Conservation (phyloP, 1,284 basidiomycete species). For the Cryptococcus hybrid region DNA sequence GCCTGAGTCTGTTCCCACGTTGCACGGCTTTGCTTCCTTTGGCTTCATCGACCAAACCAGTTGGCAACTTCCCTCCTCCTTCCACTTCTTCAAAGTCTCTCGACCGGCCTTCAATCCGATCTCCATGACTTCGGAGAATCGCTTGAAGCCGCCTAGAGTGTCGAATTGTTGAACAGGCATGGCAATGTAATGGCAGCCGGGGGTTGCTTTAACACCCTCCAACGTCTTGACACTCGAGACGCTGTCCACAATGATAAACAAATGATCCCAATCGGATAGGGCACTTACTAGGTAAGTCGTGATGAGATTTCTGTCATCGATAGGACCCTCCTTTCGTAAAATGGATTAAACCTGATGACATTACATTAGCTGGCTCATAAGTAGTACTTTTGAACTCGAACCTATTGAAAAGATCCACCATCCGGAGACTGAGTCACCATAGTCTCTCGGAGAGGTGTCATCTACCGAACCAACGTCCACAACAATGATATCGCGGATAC, state of each 20-base stretch:
- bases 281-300: conserved; percentile 84
- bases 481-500: conserved; percentile 89
- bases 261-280: background rate
- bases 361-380: background rate
- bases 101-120: conserved; percentile 77
- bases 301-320: conserved; percentile 96
- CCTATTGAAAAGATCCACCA: conserved; percentile 95
- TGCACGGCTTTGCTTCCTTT: conserved; percentile 30
- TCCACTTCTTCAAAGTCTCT: conserved; percentile 72
- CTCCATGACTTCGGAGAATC: conserved; percentile 60
- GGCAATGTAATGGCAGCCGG: conserved; percentile 85
- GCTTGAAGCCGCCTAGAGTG: conserved; percentile 49
- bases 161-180: conserved; percentile 78
- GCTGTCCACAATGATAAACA: conserved; percentile 53
- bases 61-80: conserved; percentile 74
- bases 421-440: conserved; percentile 93
- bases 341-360: conserved; percentile 63
- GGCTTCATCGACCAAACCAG: conserved; percentile 57
- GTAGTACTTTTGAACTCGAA: conserved; percentile 52
- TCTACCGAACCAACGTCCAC: conserved; percentile 94
- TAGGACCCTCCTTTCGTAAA: conserved; percentile 76
- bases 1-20: conserved; percentile 39
- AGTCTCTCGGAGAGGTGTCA: conserved; percentile 91
- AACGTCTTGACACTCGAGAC: conserved; percentile 94
- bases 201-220: conserved; percentile 87